Conservation (phyloP, 1,284 basidiomycete genomes). For the Pyrrhoderma lamaoense region DNA sequence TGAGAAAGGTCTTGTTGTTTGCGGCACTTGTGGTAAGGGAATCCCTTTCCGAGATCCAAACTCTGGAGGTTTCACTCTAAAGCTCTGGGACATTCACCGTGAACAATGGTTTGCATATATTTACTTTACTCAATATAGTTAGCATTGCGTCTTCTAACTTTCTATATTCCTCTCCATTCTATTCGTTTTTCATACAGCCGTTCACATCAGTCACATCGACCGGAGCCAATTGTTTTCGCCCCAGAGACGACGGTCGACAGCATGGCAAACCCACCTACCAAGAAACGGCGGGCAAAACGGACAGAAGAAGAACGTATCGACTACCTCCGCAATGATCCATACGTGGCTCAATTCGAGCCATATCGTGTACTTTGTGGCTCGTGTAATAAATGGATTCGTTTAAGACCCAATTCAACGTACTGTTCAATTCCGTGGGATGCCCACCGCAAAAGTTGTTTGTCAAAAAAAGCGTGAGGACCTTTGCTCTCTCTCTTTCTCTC, state of each 20-base stretch:
- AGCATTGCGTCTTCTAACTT: no score
- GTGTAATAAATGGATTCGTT: constrained; percentile 75
- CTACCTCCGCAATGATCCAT: constrained; percentile 65
- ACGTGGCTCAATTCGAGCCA: constrained; percentile 69
- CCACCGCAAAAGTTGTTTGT: constrained; percentile 66
- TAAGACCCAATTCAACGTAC: constrained; percentile 74
- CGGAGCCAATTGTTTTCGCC: constrained; percentile 34
- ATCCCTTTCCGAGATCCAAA: constrained; percentile 59
- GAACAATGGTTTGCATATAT: constrained; percentile 41
- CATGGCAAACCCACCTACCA: constrained; percentile 39
- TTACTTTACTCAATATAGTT: not conserved
- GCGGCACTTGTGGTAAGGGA: constrained; percentile 49
- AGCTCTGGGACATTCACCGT: constrained; percentile 63
- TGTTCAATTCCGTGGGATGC: constrained; percentile 83
- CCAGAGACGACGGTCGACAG: constrained; percentile 34
- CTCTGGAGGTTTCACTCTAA: constrained; percentile 53
- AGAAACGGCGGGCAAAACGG: constrained; percentile 65
- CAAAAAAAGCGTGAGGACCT: constrained; percentile 43
- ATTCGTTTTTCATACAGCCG: constrained; percentile 4
- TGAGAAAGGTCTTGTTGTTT: constrained; percentile 49
- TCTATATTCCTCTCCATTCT: not conserved
- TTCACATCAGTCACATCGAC: constrained; percentile 22
- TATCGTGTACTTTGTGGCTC: constrained; percentile 69
- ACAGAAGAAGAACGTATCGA: constrained; percentile 73
- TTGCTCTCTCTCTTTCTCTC: constrained; percentile 1